Evolutionary conservation across 345 rosid genomes (phyloP).

Genomic region (Euphorbia tirucalli): DNA sequence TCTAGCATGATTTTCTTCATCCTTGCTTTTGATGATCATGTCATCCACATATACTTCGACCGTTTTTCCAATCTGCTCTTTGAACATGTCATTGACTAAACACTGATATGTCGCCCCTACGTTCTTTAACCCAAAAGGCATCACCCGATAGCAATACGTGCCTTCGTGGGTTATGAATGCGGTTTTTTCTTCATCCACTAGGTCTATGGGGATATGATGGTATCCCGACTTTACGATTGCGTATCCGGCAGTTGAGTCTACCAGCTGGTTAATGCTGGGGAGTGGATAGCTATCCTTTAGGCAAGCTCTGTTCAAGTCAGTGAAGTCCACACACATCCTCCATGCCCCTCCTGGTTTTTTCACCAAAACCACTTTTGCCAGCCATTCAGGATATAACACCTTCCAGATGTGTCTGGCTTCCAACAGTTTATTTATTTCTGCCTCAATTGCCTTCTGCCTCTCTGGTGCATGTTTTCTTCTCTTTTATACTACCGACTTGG

Average conservation of each 20-base stretch:
- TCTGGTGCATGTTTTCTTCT: too few relatives aligned
- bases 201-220: not conserved
- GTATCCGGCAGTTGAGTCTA: not conserved
- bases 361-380: too few relatives aligned
- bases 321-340: not conserved
- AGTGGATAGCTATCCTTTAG: not conserved
- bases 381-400: too few relatives aligned
- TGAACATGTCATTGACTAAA: not conserved
- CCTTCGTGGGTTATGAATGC: not conserved
- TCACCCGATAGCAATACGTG: not conserved
- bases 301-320: not conserved
- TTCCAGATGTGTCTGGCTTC: too few relatives aligned
- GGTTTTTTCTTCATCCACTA: too few relatives aligned
- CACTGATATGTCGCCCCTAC: not conserved
- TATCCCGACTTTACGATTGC: not conserved
- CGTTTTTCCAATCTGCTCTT: not conserved
- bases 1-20: too few relatives aligned
- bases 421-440: too few relatives aligned
- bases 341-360: too few relatives aligned
- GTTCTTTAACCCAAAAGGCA: not conserved
- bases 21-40: not conserved
- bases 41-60: not conserved
- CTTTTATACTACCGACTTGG: too few relatives aligned
- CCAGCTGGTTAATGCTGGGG: not conserved
- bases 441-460: too few relatives aligned